Evolutionary conservation across 164 flowering plant genomes (phyloP), one percentile per base, ranked within the genome.

Genomic region (Berberis vulgaris): DNA sequence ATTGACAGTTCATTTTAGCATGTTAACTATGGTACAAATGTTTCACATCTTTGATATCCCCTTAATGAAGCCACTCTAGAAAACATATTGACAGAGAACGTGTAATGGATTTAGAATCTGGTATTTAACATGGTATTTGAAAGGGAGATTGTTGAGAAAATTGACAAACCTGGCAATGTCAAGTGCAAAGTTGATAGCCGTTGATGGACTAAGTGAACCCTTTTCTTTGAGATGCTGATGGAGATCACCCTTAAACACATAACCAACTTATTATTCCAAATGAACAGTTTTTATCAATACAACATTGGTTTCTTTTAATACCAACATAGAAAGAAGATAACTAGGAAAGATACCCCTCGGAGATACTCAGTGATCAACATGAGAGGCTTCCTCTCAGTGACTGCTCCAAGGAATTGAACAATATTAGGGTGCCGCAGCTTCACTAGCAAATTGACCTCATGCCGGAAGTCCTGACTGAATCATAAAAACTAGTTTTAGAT

Each of bases 401-500:
- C 97, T 69, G 99, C 99, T 72, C 99, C 99, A 63, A 95, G 91
- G 73, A 95, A 95, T 70, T 95, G 99, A 11, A 95, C 99, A 49
- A 95, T 83, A 67, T 91, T 95, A 57, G 99, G 99, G 62, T 95
- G 99, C 43, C 97, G 96, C 79, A 95, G 96, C 87, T 91, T 95
- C 76, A 95, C 99, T 43, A 95, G 92, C 79, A 91, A 83, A 78
- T 84, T 89, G 60, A 91, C 97, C 77, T 95, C 99, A 73, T 95
- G 97, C 78, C 97, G 75, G 76, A 95, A 95, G 80, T 95, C 97
- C 82, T 95, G 96, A 75, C 99, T 95, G 87, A 50, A 85, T 54
- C 44, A 26, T 26, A 4, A 6, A 52, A 4, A 52, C 10, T 10
- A 52, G 1, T 1, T 4, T 52, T 10, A 52, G 54, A 26, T 52